Base-by-base conservation (phyloP, 2,329 filamentous ascomycete species). In the Falciphora oryzae region DNA sequence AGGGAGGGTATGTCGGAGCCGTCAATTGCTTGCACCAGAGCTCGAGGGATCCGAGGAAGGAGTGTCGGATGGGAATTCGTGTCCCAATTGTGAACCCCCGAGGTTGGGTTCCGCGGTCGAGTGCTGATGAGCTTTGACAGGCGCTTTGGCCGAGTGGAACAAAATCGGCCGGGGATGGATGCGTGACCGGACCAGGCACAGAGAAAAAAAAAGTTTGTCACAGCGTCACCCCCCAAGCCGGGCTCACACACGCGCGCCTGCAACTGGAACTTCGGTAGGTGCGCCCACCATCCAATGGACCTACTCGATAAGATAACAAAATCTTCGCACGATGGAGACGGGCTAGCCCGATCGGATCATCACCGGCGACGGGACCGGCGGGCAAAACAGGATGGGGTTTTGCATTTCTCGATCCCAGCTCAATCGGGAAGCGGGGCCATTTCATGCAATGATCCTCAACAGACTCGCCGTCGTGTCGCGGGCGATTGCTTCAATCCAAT, bases 1-100 rank as follows among this genome's bases (percentile, higher is more conserved):
- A 11, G n/a, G 44, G 6, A 53, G n/a, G 22, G 18, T 53, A 10
- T 25, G n/a, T 53, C 44, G 18, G 6, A 11, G 44, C 44, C 22
- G 44, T 53, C 44, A 53, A 53, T 53, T 53, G 44, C 44, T 53
- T 53, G 44, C 44, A 53, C 44, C 44, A n/a, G 44, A 53, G 44
- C 44, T 53, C 44, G 44, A 53, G 44, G 22, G 44, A 25, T 11
- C n/a, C n/a, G 22, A n/a, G 22, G 44, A 53, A 25, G 22, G 22
- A n/a, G 22, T n/a, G 44, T 53, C 44, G n/a, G 44, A 25, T 53
- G 44, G 44, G 27, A 27, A 29, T 44, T 50, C 22, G 28, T 57
- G 29, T 28, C 61, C 61, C 61, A 62, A 62, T 29, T 28, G 27
- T 62, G 61, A 62, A 44, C 61, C 61, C 61, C 61, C 61, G 35